phyloP scores from a whole-genome alignment of 2,329 filamentous ascomycete species.

The Davidsoniella virescens region DNA sequence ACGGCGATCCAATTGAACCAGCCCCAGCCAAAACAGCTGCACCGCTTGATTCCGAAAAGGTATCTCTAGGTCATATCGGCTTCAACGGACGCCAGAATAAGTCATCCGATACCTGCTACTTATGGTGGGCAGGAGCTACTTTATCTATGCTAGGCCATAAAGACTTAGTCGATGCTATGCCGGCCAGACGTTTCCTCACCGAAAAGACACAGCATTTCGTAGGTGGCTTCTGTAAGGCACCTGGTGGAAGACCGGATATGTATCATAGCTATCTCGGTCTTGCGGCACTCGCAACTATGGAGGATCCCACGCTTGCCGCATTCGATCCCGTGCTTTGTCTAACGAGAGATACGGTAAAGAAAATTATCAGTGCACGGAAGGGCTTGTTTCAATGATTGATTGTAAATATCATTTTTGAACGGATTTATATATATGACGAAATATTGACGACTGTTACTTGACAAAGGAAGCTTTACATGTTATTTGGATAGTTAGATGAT shows the following conservation, averaged over 20 bases:
- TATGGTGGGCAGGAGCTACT: conserved; percentile 73
- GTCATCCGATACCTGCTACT: conserved; percentile 85
- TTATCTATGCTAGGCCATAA: conserved; percentile 42
- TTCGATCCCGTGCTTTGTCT: conserved; percentile 67
- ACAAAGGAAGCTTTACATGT: too few relatives aligned
- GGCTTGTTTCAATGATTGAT: not conserved
- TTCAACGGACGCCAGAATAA: conserved; percentile 91
- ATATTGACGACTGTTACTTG: too few relatives aligned
- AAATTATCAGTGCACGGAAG: conserved; percentile 31
- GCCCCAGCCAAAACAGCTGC: conserved; percentile 6
- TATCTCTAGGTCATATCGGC: conserved; percentile 39
- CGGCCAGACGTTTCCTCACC: conserved; percentile 57
- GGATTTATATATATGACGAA: too few relatives aligned
- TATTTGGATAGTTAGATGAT: too few relatives aligned
- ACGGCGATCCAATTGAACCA: conserved; percentile 20
- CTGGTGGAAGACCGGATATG: conserved; percentile 54
- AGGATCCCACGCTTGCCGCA: conserved; percentile 49
- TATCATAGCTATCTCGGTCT: conserved; percentile 84
- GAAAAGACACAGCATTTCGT: conserved; percentile 76
- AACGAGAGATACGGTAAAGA: conserved; percentile 40
- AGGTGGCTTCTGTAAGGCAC: conserved; percentile 63
- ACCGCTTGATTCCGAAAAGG: conserved; percentile 4
- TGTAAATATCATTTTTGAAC: too few relatives aligned
- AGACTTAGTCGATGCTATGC: conserved; percentile 38
- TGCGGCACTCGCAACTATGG: conserved; percentile 58